These are phyloP conservation scores for Thielaviopsis musarum DNA, from an alignment of 2,329 filamentous ascomycete genomes.

Conservation along the genomic window DNA sequence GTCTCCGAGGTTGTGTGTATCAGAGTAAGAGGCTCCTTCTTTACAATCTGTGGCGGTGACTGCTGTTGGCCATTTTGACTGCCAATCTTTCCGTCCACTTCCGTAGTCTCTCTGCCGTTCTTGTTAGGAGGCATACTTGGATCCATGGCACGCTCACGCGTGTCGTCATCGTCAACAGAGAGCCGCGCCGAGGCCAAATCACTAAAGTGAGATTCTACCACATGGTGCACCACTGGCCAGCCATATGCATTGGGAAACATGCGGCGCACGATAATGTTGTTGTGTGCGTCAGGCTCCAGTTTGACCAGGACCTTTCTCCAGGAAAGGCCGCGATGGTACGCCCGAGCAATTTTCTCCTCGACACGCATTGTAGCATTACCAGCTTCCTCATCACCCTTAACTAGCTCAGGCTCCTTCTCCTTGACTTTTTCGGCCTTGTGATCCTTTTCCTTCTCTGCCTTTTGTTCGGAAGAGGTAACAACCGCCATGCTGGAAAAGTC, in stretches of 20 bases:
- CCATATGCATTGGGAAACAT: slow-evolving; percentile 97
- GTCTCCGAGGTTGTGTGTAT: not conserved
- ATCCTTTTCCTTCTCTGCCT: not conserved
- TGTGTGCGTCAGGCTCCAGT: slow-evolving; percentile 91
- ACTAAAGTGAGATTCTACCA: slow-evolving; percentile 87
- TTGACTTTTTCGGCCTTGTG: slow-evolving; percentile 20
- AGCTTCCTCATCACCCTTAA: slow-evolving; percentile 18
- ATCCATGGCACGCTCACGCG: slow-evolving; percentile 51
- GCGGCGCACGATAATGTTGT: slow-evolving; percentile 91
- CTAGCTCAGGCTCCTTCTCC: slow-evolving; percentile 24
- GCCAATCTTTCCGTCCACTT: not conserved
- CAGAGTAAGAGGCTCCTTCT: not conserved
- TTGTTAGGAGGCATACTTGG: slow-evolving; percentile 37
- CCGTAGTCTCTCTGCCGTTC: slow-evolving; percentile 47
- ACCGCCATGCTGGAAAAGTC: not conserved
- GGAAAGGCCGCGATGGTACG: slow-evolving; percentile 77
- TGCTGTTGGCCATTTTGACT: slow-evolving; percentile 18
- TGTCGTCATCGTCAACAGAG: slow-evolving; percentile 49
- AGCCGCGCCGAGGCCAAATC: slow-evolving; percentile 47
- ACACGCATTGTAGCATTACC: slow-evolving; percentile 64
- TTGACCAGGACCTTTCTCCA: slow-evolving; percentile 97
- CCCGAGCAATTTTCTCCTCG: slow-evolving; percentile 93
- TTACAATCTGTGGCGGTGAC: not conserved
- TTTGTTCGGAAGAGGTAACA: not conserved
- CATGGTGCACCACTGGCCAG: slow-evolving; percentile 90